These are phyloP conservation scores for Apiospora sp. DNA, from an alignment of 2,329 filamentous ascomycete genomes.

Conservation along the genomic window DNA sequence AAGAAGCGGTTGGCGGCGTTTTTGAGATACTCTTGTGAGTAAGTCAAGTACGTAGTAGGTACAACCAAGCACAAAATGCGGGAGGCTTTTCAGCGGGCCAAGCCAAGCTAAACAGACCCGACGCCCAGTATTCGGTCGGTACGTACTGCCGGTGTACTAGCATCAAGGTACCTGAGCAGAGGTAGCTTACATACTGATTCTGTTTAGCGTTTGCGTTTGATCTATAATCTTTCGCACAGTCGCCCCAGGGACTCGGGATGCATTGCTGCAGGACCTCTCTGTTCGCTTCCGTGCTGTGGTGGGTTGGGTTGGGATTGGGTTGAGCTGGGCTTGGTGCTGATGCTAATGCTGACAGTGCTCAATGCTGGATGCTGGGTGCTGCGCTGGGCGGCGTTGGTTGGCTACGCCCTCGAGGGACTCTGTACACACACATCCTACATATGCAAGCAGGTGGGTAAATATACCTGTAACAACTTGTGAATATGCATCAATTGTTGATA, in stretches of 20 bases:
- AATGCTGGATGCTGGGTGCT: slow-evolving; percentile 6
- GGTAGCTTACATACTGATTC: neutral
- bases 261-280: slow-evolving; percentile 15
- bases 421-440: neutral
- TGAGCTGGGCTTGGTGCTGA: neutral
- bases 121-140: neutral
- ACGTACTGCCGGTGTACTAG: neutral
- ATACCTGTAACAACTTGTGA: neutral
- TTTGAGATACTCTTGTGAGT: slow-evolving; percentile 7
- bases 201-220: slow-evolving; percentile 20
- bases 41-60: slow-evolving; percentile 10
- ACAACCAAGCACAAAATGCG: slow-evolving; percentile 9
- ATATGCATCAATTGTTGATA: neutral
- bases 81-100: slow-evolving; percentile 13
- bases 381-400: slow-evolving; percentile 10
- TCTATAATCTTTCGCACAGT: slow-evolving; percentile 21
- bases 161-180: neutral
- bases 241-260: slow-evolving; percentile 18
- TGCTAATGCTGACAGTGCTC: neutral
- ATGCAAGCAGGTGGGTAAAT: neutral
- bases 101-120: neutral
- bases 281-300: slow-evolving; percentile 15
- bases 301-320: slow-evolving; percentile 4
- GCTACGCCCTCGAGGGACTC: neutral
- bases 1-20: slow-evolving; percentile 2